A percentile compares a stretch with the other conserved stretches of the same genome.
phyloP scores from a whole-genome alignment of 331 rosid genomes.

The Malus hybrid region DNA sequence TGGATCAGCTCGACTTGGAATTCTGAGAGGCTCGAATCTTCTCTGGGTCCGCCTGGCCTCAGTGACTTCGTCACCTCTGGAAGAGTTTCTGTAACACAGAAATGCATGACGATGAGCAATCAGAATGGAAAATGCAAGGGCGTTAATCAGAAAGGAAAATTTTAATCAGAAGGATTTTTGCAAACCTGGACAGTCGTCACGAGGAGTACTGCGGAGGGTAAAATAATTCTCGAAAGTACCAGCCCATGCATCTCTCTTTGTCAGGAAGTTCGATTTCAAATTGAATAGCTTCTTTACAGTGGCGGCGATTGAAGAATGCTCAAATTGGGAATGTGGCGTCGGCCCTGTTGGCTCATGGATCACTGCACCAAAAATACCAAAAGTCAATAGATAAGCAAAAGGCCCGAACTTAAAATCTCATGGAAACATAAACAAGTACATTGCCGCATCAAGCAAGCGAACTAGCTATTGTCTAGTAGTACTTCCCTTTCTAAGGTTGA shows the following conservation, averaged over 20 bases:
- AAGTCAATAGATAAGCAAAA: conserved; percentile 6
- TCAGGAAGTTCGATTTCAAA: conserved; percentile 86
- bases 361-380: conserved; percentile 37
- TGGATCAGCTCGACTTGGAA: conserved; percentile 85
- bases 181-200: conserved; percentile 96
- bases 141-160: neutral
- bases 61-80: conserved; percentile 54
- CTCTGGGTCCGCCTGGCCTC: conserved; percentile 68
- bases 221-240: conserved; percentile 80
- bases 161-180: neutral
- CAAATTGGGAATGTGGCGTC: conserved; percentile 67
- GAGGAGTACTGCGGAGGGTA: conserved; percentile 60
- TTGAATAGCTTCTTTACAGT: conserved; percentile 96
- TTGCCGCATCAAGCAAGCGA: neutral
- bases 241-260: conserved; percentile 98
- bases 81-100: conserved; percentile 50
- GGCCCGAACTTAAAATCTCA: neutral
- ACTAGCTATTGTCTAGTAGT: too few relatives aligned
- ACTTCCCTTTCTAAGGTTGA: too few relatives aligned
- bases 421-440: neutral
- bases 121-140: neutral
- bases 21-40: conserved; percentile 67
- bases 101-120: neutral
- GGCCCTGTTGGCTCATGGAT: conserved; percentile 83
- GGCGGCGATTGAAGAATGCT: conserved; percentile 86